phyloP scores from a whole-genome alignment of 2,329 filamentous ascomycete species.

The Fusarium concolor region DNA sequence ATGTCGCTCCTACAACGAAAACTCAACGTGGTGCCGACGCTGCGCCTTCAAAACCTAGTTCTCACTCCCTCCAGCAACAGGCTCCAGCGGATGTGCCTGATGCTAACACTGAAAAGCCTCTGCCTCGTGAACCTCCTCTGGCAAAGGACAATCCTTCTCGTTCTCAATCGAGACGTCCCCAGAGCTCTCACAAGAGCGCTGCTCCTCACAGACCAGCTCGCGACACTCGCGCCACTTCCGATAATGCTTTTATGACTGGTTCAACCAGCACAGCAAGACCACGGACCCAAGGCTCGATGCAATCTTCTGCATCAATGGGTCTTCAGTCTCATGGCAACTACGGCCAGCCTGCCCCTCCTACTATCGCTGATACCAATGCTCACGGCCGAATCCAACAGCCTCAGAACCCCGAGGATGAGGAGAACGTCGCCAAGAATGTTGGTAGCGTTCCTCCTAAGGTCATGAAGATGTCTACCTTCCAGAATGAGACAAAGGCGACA shows the following conservation, averaged over 20 bases:
- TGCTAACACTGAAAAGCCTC: slow-evolving; percentile 64
- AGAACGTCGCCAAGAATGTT: slow-evolving; percentile 72
- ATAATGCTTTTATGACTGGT: slow-evolving; percentile 58
- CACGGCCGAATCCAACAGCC: slow-evolving; percentile 92
- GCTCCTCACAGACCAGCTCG: slow-evolving; percentile 44
- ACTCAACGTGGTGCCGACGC: slow-evolving; percentile 74
- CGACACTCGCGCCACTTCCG: slow-evolving; percentile 53
- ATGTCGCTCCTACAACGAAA: slow-evolving; percentile 89
- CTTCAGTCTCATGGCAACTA: slow-evolving; percentile 74
- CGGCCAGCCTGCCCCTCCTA: slow-evolving; percentile 86
- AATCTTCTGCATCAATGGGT: slow-evolving; percentile 75
- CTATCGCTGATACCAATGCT: slow-evolving; percentile 87
- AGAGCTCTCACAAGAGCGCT: slow-evolving; percentile 59
- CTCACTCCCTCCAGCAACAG: slow-evolving; percentile 54
- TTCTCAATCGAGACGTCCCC: slow-evolving; percentile 56
- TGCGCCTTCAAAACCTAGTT: slow-evolving; percentile 40
- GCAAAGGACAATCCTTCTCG: slow-evolving; percentile 58
- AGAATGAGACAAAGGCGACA: slow-evolving; percentile 63
- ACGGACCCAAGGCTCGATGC: slow-evolving; percentile 84
- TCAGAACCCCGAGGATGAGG: slow-evolving; percentile 68
- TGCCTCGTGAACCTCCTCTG: slow-evolving; percentile 68
- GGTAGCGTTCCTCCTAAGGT: slow-evolving; percentile 70
- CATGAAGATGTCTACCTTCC: slow-evolving; percentile 68
- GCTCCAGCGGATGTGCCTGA: slow-evolving; percentile 56
- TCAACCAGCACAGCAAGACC: slow-evolving; percentile 68